Base-by-base conservation (phyloP, 108 stramenopile genomes). In the Fistulifera pelliculosa region DNA sequence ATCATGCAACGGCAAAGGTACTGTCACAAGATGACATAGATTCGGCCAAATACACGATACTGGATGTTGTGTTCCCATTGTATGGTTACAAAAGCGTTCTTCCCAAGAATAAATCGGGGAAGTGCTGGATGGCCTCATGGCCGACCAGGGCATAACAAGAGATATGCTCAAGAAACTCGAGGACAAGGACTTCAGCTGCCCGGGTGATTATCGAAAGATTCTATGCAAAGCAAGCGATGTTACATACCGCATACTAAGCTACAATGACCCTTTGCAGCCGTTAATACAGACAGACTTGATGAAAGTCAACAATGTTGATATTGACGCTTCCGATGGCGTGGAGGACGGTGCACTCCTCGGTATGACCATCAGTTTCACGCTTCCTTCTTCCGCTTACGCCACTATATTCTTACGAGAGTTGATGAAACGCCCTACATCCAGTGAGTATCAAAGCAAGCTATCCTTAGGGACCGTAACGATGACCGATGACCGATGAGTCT, bases 341-440 rank as follows among this genome's bases (percentile, higher is more conserved):
- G 31, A 27, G 19, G 54, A 49, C 6, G 41, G 38, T 21, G 70
- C 62, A 39, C 39, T 85, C 18, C 51, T 93, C 68, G 88, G 77
- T 1, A 76, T 95, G 84, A 43, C 73, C 21, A 75, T 93, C 43
- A 80, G 83, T n/a, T 93, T 95, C 53, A 80, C 83, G 10, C 65
- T 95, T 12, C 87, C 87, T 25, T 79, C 87, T n/a, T 86, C 89
- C 8, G 55, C 83, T 10, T 95, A 95, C 69, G 94, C 94, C 2
- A 95, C 94, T 15, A 87, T 93, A 60, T 81, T 83, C 0, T 56
- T 95, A 14, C 54, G 94, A 51, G 94, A 95, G 54, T 54, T 95
- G 13, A 92, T 77, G 60, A 90, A 87, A 45, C 62, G 66, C 14
- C 86, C 90, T 16, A 92, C 90, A 15, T 85, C 81, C 10, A 75